phyloP scores from a whole-genome alignment of 148 eudicot species.

The Simmondsia chinensis region DNA sequence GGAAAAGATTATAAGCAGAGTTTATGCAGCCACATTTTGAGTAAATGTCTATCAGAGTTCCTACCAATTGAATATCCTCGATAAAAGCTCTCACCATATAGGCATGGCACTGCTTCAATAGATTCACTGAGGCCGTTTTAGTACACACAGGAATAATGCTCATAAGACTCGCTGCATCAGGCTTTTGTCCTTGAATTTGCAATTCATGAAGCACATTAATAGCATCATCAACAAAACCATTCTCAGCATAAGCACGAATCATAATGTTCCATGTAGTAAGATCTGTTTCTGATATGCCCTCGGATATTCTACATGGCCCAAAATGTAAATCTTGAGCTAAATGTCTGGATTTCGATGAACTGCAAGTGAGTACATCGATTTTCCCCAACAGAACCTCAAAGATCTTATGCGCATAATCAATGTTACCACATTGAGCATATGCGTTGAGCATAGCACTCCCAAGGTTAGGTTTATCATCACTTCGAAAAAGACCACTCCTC shows the following conservation, averaged over 20 bases:
- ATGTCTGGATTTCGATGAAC: constrained; percentile 26
- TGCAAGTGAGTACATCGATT: constrained; percentile 21
- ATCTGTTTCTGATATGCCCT: constrained; percentile 25
- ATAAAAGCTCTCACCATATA: constrained; percentile 42
- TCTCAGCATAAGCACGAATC: constrained; percentile 49
- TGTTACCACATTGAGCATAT: constrained; percentile 52
- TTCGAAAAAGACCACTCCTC: constrained; percentile 23
- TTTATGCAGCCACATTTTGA: constrained; percentile 54
- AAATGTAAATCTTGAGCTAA: constrained; percentile 15
- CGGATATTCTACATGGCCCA: constrained; percentile 20
- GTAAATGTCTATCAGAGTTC: constrained; percentile 48
- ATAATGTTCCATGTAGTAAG: constrained; percentile 52
- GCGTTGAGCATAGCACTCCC: constrained; percentile 53
- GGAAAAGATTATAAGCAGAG: constrained; percentile 45
- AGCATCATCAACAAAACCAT: constrained; percentile 34
- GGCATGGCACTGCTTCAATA: constrained; percentile 70
- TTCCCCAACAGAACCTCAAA: constrained; percentile 27
- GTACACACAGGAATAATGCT: constrained; percentile 52
- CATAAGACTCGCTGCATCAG: constrained; percentile 47
- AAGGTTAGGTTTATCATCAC: constrained; percentile 27
- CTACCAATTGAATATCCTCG: constrained; percentile 40
- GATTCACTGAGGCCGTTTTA: constrained; percentile 40
- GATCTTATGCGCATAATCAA: constrained; percentile 43
- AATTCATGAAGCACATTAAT: constrained; percentile 36
- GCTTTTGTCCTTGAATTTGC: constrained; percentile 35